Evolutionary conservation across 352 stramenopile genomes (phyloP).

Genomic region (Stephanocyclus meneghinianus): DNA sequence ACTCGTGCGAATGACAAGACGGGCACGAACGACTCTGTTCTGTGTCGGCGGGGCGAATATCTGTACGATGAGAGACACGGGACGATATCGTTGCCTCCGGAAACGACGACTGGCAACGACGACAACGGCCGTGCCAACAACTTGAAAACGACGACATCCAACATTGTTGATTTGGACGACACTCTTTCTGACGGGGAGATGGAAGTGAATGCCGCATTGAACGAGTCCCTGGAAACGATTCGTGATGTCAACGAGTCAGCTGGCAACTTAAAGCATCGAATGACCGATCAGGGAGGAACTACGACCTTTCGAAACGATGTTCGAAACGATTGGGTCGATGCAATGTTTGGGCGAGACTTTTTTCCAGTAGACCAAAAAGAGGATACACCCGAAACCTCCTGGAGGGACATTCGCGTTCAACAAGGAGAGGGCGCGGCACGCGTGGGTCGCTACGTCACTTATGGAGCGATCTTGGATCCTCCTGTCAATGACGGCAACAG

Average conservation of each 20-base stretch:
- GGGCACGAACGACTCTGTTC: not conserved
- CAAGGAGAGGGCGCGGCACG: slow-evolving; percentile 49
- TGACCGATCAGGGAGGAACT: not conserved
- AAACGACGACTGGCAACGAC: not conserved
- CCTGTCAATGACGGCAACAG: not conserved
- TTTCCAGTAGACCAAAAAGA: slow-evolving; percentile 12
- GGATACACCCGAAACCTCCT: not conserved
- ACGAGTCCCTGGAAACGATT: not conserved
- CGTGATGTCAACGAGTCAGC: not conserved
- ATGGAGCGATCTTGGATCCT: slow-evolving; percentile 37
- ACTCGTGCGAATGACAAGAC: not conserved
- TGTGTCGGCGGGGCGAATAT: not conserved
- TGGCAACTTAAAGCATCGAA: not conserved
- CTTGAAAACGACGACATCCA: not conserved
- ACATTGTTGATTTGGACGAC: slow-evolving; percentile 5
- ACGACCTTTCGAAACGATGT: slow-evolving; percentile 39
- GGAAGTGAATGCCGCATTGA: not conserved
- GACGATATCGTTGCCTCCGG: not conserved
- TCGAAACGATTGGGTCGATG: slow-evolving; percentile 74
- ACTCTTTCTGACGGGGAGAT: not conserved
- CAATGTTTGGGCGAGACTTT: slow-evolving; percentile 70
- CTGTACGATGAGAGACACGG: not conserved
- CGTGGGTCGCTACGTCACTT: slow-evolving; percentile 56
- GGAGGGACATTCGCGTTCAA: slow-evolving; percentile 15
- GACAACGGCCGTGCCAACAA: not conserved